phyloP scores from a whole-genome alignment of 2,329 filamentous ascomycete species.

The Aspergillus clavatus region DNA sequence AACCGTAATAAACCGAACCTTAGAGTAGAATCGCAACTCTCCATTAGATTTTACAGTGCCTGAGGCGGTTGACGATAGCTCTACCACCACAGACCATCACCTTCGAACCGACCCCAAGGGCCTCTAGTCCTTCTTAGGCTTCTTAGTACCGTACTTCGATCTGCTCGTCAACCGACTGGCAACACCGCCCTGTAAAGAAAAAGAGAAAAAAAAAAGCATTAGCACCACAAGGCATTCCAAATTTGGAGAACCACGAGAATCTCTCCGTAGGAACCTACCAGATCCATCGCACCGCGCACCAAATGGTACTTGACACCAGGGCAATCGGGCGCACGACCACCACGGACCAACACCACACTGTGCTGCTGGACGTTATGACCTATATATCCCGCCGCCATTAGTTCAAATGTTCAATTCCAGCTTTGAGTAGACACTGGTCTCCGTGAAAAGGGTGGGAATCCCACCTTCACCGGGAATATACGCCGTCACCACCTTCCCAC shows the following conservation, averaged over 20 bases:
- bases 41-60: conserved; percentile 1
- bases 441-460: conserved; percentile 17
- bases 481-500: conserved; percentile 78
- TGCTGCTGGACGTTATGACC: conserved; percentile 98
- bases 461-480: conserved; percentile 91
- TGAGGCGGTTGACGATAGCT: not conserved
- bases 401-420: not conserved
- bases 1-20: not conserved
- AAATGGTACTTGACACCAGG: conserved; percentile 96
- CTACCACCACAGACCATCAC: not conserved
- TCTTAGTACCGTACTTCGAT: conserved; percentile 98
- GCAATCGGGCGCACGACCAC: conserved; percentile 91
- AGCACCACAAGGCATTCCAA: conserved; percentile 20
- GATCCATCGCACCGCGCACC: conserved; percentile 83
- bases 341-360: conserved; percentile 92
- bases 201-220: conserved; percentile 17
- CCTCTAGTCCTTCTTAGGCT: conserved; percentile 74
- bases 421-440: not conserved
- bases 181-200: conserved; percentile 69
- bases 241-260: not conserved
- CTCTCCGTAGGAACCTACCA: conserved; percentile 60
- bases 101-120: not conserved
- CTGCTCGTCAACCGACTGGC: conserved; percentile 75
- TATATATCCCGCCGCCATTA: conserved; percentile 23
- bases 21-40: conserved; percentile 2